These are phyloP conservation scores for Thamnidium elegans DNA, from an alignment of 192 early-diverging fungal species.

Conservation along the genomic window DNA sequence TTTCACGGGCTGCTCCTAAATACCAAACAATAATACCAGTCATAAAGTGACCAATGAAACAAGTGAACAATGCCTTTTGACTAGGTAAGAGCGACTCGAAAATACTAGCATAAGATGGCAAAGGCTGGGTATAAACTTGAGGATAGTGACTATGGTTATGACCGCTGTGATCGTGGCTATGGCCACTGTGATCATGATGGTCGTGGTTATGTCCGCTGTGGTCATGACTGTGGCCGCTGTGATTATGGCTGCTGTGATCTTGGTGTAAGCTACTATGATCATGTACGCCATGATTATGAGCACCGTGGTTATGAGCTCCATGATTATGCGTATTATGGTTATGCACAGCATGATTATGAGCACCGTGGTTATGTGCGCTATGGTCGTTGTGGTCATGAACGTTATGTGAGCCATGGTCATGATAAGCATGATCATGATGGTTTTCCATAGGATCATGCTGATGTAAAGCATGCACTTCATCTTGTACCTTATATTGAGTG, in stretches of 20 bases:
- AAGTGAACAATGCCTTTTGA: slow-evolving; percentile 55
- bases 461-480: too few species aligned
- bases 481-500: too few species aligned
- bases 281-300: slow-evolving; percentile 1
- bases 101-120: slow-evolving; percentile 39
- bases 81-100: slow-evolving; percentile 36
- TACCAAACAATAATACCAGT: slow-evolving; percentile 44
- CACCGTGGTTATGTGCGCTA: slow-evolving; percentile 15
- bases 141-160: slow-evolving; percentile 2
- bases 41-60: slow-evolving; percentile 39
- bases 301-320: slow-evolving; percentile 1
- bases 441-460: too few species aligned
- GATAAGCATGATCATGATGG: slow-evolving; percentile 5
- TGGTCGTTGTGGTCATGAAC: background rate
- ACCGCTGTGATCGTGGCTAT: slow-evolving; percentile 9
- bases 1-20: slow-evolving; percentile 40
- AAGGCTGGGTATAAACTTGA: slow-evolving; percentile 26
- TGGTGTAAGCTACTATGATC: background rate
- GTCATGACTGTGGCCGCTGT: slow-evolving; percentile 22
- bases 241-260: slow-evolving; percentile 2
- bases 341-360: slow-evolving; percentile 21
- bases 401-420: background rate
- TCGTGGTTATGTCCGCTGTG: background rate
- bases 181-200: background rate
- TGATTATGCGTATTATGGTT: background rate